Conservation (phyloP, 1,284 basidiomycete genomes). For the Cutaneotrichosporon sp. region DNA sequence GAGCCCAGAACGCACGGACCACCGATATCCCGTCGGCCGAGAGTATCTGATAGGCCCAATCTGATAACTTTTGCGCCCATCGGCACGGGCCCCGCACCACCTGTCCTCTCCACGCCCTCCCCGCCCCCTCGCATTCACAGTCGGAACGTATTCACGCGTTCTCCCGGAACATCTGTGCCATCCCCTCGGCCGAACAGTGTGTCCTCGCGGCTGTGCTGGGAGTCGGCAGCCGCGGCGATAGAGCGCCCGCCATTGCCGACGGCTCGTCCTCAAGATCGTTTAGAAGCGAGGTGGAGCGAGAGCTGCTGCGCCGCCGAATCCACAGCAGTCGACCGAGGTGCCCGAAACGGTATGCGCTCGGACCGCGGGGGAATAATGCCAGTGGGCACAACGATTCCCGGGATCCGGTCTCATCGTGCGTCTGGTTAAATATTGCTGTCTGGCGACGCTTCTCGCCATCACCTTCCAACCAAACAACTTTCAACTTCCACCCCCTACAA, state of each 20-base stretch:
- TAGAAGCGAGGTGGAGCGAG: background rate
- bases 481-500: background rate
- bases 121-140: background rate
- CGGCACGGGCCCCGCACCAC: background rate
- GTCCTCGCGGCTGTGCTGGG: background rate
- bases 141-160: background rate
- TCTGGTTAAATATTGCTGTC: background rate
- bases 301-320: too few species aligned
- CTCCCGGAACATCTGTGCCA: background rate
- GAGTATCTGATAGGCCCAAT: constrained; percentile 4
- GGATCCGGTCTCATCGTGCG: background rate
- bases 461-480: background rate
- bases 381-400: too few species aligned
- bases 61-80: background rate
- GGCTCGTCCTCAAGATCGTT: background rate
- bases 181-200: background rate
- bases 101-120: background rate
- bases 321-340: too few species aligned
- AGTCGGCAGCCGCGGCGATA: background rate
- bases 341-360: background rate
- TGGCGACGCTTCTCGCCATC: background rate
- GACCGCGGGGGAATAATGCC: background rate
- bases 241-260: background rate
- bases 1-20: background rate
- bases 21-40: background rate